Percentiles rank a stretch among this genome's conserved stretches.
phyloP scores from a whole-genome alignment of 345 rosid genomes.

The Salix dunnii region DNA sequence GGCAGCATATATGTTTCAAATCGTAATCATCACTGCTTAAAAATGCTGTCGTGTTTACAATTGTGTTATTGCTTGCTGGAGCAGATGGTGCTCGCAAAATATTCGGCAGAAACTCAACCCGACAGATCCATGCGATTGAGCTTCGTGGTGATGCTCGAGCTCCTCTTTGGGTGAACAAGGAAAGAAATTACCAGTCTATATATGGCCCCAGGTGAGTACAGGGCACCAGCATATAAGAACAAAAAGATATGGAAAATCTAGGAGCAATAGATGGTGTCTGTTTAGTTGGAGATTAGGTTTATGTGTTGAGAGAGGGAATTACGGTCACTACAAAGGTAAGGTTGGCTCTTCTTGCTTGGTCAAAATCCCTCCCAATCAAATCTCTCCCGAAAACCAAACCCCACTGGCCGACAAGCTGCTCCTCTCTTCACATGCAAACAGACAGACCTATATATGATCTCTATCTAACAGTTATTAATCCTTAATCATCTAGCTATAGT shows the following conservation, averaged over 20 bases:
- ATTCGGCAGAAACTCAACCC: not conserved
- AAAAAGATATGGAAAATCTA: conserved; percentile 18
- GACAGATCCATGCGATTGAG: no score
- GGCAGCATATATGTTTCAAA: no score
- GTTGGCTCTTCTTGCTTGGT: conserved; percentile 35
- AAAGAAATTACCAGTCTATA: not conserved
- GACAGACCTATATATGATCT: not conserved
- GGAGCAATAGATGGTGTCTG: conserved; percentile 19
- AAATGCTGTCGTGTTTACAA: not conserved
- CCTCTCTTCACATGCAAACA: conserved; percentile 12
- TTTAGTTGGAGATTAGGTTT: conserved; percentile 4
- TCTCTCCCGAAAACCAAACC: conserved; percentile 10
- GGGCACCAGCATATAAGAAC: not conserved
- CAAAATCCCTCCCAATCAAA: conserved; percentile 34
- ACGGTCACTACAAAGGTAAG: conserved; percentile 16
- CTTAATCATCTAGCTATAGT: not conserved
- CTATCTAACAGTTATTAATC: not conserved
- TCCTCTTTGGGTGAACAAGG: not conserved
- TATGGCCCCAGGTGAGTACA: not conserved
- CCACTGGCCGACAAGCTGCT: conserved; percentile 32
- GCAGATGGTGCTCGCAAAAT: not conserved
- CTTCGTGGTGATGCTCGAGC: not conserved
- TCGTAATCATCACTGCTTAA: no score
- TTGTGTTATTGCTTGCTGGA: not conserved
- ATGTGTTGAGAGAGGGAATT: not conserved